Evolutionary conservation across 257 asterid genomes (phyloP), one percentile per base, ranked within the genome.

Genomic region (Ballota nigra): DNA sequence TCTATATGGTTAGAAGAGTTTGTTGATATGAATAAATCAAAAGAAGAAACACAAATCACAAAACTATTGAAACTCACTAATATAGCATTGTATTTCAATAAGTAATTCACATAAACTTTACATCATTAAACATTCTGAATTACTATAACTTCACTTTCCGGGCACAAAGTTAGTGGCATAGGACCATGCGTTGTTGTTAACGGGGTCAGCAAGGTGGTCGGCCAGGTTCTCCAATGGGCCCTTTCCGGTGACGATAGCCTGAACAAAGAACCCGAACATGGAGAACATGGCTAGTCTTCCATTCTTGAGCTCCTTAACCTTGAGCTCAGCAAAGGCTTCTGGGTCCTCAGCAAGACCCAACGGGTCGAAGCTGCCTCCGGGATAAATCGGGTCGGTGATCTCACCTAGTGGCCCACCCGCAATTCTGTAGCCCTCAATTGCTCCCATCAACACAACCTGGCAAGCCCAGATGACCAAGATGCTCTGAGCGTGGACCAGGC

Each of bases 291-390:
- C 84, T 5, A 82, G 87, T 28, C 89, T 82, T 0, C 87, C 87
- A 0, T 85, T 85, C 81, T 85, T 85, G 62, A 85, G 68, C 61
- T 85, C 89, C 73, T 85, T 85, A 0, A 85, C 89, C 65, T 85
- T 85, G 4, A 85, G 75, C 70, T 85, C 89, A 0, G 87, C 87
- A 45, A 85, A 85, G 5, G 87, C 85, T 19, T 85, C 87, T 0
- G 89, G 89, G 75, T 82, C 87, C 0, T 85, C 89, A 11, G 89
- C 89, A 5, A 84, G 87, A 3, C 89, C 89, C 55, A 84, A 73
- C 0, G 88, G 88, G 78, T 84, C 88, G 38, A 84, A 84, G 79
- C 88, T 84, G 2, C 88, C 88, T 6, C 88, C 88, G 0, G 88
- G 86, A 75, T 84, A 84, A 3, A 84, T 47, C 36, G 88, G 88